Evolutionary conservation across 768 basidiomycete genomes (phyloP).

Genomic region (Dendrothele bispora): DNA sequence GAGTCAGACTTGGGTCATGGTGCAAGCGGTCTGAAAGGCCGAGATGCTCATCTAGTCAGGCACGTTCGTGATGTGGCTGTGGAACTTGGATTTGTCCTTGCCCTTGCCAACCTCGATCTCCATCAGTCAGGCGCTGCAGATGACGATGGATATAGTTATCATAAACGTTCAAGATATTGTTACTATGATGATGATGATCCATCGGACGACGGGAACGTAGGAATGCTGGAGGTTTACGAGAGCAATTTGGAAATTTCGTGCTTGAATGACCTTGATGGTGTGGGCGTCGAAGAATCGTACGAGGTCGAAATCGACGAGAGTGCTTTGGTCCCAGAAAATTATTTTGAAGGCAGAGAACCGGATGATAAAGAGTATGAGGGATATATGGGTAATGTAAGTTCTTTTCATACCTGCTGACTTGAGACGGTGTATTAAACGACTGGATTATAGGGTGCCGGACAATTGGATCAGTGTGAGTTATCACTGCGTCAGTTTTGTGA

Average conservation of each 20-base stretch:
- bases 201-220: slow-evolving; percentile 16
- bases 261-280: slow-evolving; percentile 28
- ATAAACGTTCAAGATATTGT: slow-evolving; percentile 13
- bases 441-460: slow-evolving; percentile 18
- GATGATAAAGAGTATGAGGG: slow-evolving; percentile 39
- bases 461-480: slow-evolving; percentile 30
- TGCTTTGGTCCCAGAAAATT: slow-evolving; percentile 31
- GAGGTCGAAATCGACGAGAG: slow-evolving; percentile 20
- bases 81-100: slow-evolving; percentile 32
- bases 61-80: slow-evolving; percentile 30
- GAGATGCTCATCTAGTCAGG: slow-evolving; percentile 33
- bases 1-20: slow-evolving; percentile 20
- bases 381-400: slow-evolving; percentile 40
- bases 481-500: neutral
- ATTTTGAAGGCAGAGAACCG: slow-evolving; percentile 32
- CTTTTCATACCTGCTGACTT: neutral
- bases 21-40: slow-evolving; percentile 32
- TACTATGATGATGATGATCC: slow-evolving; percentile 15
- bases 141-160: slow-evolving; percentile 14
- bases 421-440: neutral
- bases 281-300: slow-evolving; percentile 25
- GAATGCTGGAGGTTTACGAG: slow-evolving; percentile 23
- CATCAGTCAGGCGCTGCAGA: slow-evolving; percentile 22
- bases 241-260: slow-evolving; percentile 15
- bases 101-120: slow-evolving; percentile 35